phyloP scores from a whole-genome alignment of 306 rosid species.

The Mimosa bimucronata region DNA sequence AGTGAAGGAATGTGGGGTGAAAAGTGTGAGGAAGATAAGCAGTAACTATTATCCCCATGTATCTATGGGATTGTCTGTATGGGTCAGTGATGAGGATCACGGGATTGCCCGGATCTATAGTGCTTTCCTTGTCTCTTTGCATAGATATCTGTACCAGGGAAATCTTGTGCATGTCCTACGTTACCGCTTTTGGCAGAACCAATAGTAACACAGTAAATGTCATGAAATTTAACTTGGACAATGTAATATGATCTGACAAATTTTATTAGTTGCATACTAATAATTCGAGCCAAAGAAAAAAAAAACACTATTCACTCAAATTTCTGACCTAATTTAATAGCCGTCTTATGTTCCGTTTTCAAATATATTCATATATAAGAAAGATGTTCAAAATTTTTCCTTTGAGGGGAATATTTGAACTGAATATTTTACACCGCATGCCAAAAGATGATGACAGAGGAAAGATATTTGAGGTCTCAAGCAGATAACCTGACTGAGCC shows the following conservation, averaged over 20 bases:
- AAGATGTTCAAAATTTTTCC: neutral
- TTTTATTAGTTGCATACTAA: too few species aligned
- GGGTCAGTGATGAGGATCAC: slow-evolving; percentile 53
- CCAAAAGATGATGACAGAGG: too few species aligned
- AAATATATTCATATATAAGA: too few species aligned
- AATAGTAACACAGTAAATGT: neutral
- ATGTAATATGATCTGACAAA: neutral
- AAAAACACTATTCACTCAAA: neutral
- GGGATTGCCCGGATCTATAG: slow-evolving; percentile 42
- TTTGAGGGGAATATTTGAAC: neutral
- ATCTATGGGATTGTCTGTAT: slow-evolving; percentile 37
- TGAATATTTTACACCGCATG: too few species aligned
- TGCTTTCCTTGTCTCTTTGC: slow-evolving; percentile 42
- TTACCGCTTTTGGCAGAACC: neutral
- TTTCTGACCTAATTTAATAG: neutral
- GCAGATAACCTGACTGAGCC: slow-evolving; percentile 2
- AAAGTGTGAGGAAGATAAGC: slow-evolving; percentile 16
- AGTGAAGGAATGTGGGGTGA: neutral
- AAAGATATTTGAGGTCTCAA: too few species aligned
- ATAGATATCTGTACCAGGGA: slow-evolving; percentile 33
- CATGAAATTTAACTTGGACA: neutral
- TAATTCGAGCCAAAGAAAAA: too few species aligned
- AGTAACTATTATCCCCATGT: neutral
- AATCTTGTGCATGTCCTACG: neutral
- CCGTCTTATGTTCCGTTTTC: neutral